Base-by-base conservation (phyloP, 2,329 filamentous ascomycete genomes). In the Fonsecaea multimorphosa region DNA sequence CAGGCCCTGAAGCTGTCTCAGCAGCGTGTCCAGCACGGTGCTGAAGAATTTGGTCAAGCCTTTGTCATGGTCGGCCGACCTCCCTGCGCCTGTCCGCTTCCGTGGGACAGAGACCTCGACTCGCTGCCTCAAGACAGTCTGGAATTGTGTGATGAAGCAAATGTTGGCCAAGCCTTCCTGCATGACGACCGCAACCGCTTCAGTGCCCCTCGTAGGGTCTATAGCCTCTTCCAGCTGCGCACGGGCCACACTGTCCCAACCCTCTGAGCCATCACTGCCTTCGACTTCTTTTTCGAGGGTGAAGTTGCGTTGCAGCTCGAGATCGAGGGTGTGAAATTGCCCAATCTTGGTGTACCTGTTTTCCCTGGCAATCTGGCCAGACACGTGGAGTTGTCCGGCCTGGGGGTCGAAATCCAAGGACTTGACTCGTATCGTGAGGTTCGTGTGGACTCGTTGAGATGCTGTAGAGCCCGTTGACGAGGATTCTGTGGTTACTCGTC, bases 181-280 rank as follows among this genome's bases (percentile, higher is more conserved):
- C 90, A 99, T 94, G 27, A 98, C 91, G 0, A 98, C 89, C 0
- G 95, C 94, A 62, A 93, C 92, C 19, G 96, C 85, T 68, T 94
- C 90, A 0, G 92, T 93, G 68, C 91, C 88, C 73, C 89, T 89
- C 70, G 92, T 89, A 71, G 91, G 87, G 72, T 91, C 89, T 14
- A 94, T 84, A 0, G 93, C 90, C 76, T 97, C 92, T 63, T 86
- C 83, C 11, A 99, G 84, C 53, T 91, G 89, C 65, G 91, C 88
- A 55, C 90, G 81, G 2, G 93, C 91, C 11, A 99, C 88, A 71
- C 90, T 93, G 78, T 99, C 95, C 95, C 95, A 99, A 49, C 93
- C 86, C 40, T 76, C 80, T 71, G 61, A 75, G 32, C 73, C 72
- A 44, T 78, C 77, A 62, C 77, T 76, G 27, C 76, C 76, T 31